Conservation (phyloP, 257 asterid genomes). For the Solanum acaule region DNA sequence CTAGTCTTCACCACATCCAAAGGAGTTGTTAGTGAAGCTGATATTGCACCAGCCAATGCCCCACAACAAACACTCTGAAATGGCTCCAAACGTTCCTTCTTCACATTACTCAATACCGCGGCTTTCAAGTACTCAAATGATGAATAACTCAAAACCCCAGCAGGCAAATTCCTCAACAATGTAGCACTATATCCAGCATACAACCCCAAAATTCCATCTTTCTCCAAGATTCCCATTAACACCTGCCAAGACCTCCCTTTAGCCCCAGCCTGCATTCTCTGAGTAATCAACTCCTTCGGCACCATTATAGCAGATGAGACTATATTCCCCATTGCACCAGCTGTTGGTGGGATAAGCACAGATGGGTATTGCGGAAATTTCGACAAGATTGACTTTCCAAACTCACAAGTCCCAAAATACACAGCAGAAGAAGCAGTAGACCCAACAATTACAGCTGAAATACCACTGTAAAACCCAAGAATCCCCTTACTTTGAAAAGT, state of each 20-base stretch:
- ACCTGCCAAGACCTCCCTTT: conserved; percentile 95
- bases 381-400: conserved; percentile 80
- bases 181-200: conserved; percentile 96
- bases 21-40: conserved; percentile 90
- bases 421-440: conserved; percentile 96
- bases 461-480: conserved; percentile 84
- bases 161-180: conserved; percentile 83
- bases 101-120: conserved; percentile 51
- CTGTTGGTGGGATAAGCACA: conserved; percentile 85
- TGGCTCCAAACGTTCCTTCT: conserved; percentile 55
- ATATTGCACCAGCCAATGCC: conserved; percentile 94
- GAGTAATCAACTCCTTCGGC: conserved; percentile 88
- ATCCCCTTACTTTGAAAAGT: conserved; percentile 70
- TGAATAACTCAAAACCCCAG: conserved; percentile 92
- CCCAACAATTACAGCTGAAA: conserved; percentile 91
- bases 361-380: conserved; percentile 46
- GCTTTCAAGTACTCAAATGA: conserved; percentile 92
- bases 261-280: conserved; percentile 96
- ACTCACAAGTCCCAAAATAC: conserved; percentile 94
- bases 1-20: conserved; percentile 95
- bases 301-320: conserved; percentile 95
- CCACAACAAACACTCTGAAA: conserved; percentile 87
- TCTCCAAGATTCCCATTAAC: conserved; percentile 62
- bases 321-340: conserved; percentile 98
- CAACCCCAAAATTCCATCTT: conserved; percentile 82